Evolutionary conservation across 805 yeast species (phyloP), one percentile per base, ranked within the genome.

Genomic region (Teunomyces tritomae): DNA sequence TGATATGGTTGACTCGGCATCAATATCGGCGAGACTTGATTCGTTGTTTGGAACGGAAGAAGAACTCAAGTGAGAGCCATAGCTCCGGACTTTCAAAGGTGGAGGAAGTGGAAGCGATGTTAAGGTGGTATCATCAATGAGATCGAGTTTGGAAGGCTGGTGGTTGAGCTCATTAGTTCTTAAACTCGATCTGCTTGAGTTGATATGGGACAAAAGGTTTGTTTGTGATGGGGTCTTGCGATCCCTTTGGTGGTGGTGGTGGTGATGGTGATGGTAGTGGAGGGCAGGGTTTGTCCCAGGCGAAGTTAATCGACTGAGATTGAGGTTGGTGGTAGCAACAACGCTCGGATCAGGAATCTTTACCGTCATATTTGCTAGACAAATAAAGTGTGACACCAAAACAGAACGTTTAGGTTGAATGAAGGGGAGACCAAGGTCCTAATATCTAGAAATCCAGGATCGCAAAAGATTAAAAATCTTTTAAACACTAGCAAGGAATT

Each of bases 51-150:
- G 28, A 8, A 33, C 11, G n/a, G 39, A 28, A 8, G 36, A 16
- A 2, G 50, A 29, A 5, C 47, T 45, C 35, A 45, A 47, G 11
- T 48, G 32, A 9, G 48, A 43, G n/a, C 36, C 43, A 9, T 51
- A 42, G 8, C 42, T 49, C 33, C 47, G 54, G 11, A 58, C 50
- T 14, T 51, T 54, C 16, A 66, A 63, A 0, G 83, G 83, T 27
- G 80, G 83, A 1, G 82, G 77, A 14, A 78, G 61, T 8, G 83
- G 83, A 36, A 78, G 64, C 1, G 82, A 77, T 1, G 83, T 78
- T 34, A 78, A 59, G 5, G 70, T 70, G 4, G 74, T 70, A 48
- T 67, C 76, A 50, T 78, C 82, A 7, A 78, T 64, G 17, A 78
- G 65, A 52, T 78, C 82, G 20, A 78, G 57, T 49, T 68, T 65